phyloP scores from a whole-genome alignment of 345 rosid species.

The Lepidium didymum region DNA sequence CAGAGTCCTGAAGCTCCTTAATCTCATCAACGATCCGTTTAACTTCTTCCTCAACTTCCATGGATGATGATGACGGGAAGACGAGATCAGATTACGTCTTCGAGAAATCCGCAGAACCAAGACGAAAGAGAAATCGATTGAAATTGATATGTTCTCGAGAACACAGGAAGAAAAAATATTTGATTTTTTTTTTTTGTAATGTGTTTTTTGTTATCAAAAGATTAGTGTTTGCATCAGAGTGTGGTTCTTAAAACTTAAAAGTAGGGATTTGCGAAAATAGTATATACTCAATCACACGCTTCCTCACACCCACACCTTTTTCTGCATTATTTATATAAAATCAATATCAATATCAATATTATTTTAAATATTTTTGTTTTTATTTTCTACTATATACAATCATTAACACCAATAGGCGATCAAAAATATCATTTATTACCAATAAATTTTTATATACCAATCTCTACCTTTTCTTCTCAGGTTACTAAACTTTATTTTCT shows the following conservation, averaged over 20 bases:
- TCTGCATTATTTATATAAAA: neutral
- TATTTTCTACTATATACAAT: too few species aligned
- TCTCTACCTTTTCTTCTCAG: too few species aligned
- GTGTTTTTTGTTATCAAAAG: neutral
- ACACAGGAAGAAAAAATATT: neutral
- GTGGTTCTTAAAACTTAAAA: neutral
- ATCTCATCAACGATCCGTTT: slow-evolving; percentile 57
- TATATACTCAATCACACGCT: neutral
- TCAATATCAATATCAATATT: too few species aligned
- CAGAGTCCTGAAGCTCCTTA: slow-evolving; percentile 70
- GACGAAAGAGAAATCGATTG: neutral
- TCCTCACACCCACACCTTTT: slow-evolving; percentile 2
- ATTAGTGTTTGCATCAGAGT: neutral
- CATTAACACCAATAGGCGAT: too few species aligned
- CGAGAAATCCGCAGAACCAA: neutral
- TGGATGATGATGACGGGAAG: neutral
- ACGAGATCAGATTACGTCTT: neutral
- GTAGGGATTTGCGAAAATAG: neutral
- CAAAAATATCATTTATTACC: too few species aligned
- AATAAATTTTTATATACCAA: too few species aligned
- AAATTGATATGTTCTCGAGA: neutral
- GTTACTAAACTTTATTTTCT: too few species aligned
- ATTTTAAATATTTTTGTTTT: too few species aligned
- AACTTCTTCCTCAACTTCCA: slow-evolving; percentile 63
- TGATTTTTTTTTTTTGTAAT: neutral